Conservation (phyloP, 2,329 filamentous ascomycete genomes). For the Dactylellina cionopaga region DNA sequence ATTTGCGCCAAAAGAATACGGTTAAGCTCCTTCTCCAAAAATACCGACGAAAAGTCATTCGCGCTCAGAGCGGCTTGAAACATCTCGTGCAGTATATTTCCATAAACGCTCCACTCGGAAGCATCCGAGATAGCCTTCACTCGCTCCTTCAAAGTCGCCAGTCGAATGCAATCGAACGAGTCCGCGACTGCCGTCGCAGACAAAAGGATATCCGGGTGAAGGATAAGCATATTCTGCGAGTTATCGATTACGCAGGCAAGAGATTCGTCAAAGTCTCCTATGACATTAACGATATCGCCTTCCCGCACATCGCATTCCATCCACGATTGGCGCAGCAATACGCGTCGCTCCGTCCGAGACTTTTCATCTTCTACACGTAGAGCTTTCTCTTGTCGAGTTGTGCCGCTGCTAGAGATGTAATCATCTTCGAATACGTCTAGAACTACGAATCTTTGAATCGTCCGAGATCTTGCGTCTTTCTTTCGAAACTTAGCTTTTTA, state of each 20-base stretch:
- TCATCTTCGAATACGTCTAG: conserved; percentile 53
- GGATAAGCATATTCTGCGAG: conserved; percentile 80
- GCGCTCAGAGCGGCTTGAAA: conserved; percentile 89
- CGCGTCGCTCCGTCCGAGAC: conserved; percentile 71
- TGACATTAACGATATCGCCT: conserved; percentile 84
- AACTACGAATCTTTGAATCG: conserved; percentile 57
- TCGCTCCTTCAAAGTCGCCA: conserved; percentile 91
- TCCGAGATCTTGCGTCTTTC: conserved; percentile 56
- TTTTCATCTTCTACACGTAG: conserved; percentile 83
- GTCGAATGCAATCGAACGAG: conserved; percentile 88
- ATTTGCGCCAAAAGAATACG: conserved; percentile 78
- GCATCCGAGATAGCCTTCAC: conserved; percentile 88
- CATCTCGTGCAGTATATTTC: conserved; percentile 91
- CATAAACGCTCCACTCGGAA: conserved; percentile 84
- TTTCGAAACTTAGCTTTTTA: conserved; percentile 55
- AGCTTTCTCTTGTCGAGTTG: conserved; percentile 67
- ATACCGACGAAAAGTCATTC: conserved; percentile 80
- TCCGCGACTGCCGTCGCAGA: conserved; percentile 97
- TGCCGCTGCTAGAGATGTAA: conserved; percentile 39
- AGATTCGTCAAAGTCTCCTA: conserved; percentile 75
- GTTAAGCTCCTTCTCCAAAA: conserved; percentile 74
- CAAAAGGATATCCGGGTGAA: conserved; percentile 94
- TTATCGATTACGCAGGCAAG: conserved; percentile 87
- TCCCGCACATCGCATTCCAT: conserved; percentile 78
- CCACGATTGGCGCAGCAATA: conserved; percentile 87